Evolutionary conservation across 2,329 filamentous ascomycete species (phyloP).

Genomic region (Metarhizium sp.): DNA sequence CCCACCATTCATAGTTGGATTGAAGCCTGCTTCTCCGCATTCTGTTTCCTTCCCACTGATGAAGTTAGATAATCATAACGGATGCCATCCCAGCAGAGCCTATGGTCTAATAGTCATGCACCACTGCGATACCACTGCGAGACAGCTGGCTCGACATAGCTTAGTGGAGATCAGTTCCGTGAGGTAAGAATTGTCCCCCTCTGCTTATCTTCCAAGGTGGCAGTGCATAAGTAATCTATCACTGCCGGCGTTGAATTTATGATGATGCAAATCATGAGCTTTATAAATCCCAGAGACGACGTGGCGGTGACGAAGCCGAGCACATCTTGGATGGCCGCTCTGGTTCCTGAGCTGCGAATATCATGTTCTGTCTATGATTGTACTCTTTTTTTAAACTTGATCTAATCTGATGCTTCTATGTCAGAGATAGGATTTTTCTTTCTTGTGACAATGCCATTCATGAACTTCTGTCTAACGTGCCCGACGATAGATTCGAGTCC

Average conservation of each 20-base stretch:
- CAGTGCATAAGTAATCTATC: not conserved
- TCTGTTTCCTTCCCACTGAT: not conserved
- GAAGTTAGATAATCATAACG: not conserved
- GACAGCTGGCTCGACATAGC: not conserved
- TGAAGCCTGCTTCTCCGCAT: not conserved
- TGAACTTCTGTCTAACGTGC: slow-evolving; percentile 26
- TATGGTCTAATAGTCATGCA: not conserved
- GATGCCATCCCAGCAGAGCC: too few species aligned
- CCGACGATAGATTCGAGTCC: slow-evolving; percentile 36
- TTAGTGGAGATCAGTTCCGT: not conserved
- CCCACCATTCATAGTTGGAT: not conserved
- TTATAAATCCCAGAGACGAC: slow-evolving; percentile 21
- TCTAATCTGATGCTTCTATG: slow-evolving; percentile 48
- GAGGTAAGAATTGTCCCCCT: not conserved
- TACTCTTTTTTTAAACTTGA: slow-evolving; percentile 40
- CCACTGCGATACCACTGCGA: not conserved
- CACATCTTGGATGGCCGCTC: slow-evolving; percentile 19
- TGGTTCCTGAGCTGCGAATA: slow-evolving; percentile 31
- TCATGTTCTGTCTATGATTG: slow-evolving; percentile 21
- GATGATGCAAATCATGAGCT: slow-evolving; percentile 33
- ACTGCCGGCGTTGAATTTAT: slow-evolving; percentile 10
- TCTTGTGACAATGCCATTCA: slow-evolving; percentile 10
- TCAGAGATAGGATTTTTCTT: slow-evolving; percentile 6
- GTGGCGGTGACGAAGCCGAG: slow-evolving; percentile 40
- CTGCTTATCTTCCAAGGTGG: not conserved